Evolutionary conservation across 139 green algal genomes (phyloP), one percentile per base, ranked within the genome.

Genomic region (Gonium pectorale): DNA sequence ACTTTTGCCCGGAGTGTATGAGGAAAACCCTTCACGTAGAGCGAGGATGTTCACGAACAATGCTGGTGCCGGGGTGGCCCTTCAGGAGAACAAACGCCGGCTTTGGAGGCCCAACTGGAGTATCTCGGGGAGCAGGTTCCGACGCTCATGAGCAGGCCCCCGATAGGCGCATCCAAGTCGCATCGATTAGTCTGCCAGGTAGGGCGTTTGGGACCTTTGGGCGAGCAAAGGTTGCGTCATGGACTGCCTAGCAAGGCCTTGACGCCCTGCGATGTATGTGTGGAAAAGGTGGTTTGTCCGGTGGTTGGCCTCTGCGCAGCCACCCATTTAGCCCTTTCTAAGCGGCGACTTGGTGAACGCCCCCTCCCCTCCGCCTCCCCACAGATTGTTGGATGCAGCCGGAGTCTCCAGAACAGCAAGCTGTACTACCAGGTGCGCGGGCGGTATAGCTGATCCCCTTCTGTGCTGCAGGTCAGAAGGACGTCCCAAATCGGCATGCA

Each of bases 331-430:
- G 46, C 13, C 46, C 46, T 54, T 54, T 54, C 46, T 15, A 11
- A 11, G 15, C 46, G 15, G 13, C 11, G 11, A 11, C 46, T 24
- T 24, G 46, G 46, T 15, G 46, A 54, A 15, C 15, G 46, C 46
- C 46, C 15, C 46, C 46, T 6, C 2, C n/a, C 62, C 33, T 29
- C 33, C 2, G 7, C 6, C 6, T n/a, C 17, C 5, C 38, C n/a
- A 17, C 75, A 83, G 75, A 83, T 83, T 37, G 60, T 73, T 6
- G 75, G 60, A 1, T 83, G 75, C 62, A 73, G 64, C 6, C 41
- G 31, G 0, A 83, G 33, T 35, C 31, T 83, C 24, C 75, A 83
- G 11, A 73, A 83, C 44, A 63, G 41, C 60, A 83, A 83, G 43
- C 60, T 83, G 8, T 83, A 83, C 33, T 83, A 83, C 17, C 75